These are phyloP conservation scores for Aspergillus clavatus DNA, from an alignment of 2,329 filamentous ascomycete genomes.

Conservation along the genomic window DNA sequence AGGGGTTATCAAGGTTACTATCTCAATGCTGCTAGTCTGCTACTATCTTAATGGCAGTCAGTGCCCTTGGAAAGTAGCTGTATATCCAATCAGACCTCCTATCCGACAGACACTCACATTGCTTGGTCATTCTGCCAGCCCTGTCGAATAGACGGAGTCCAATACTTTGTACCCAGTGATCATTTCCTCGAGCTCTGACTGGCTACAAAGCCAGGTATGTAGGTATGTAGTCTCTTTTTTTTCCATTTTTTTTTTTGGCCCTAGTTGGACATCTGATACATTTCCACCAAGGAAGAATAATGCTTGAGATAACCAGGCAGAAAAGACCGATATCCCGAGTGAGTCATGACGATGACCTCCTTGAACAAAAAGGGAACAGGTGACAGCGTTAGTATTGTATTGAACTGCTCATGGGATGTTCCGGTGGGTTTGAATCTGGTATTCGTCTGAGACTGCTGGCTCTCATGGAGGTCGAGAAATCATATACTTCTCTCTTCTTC, in stretches of 20 bases:
- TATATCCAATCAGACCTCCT: neutral
- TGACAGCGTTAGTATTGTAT: conserved; percentile 24
- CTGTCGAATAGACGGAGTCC: neutral
- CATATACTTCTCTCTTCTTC: conserved; percentile 1
- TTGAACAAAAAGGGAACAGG: conserved; percentile 16
- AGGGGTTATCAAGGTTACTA: neutral
- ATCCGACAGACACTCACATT: conserved; percentile 11
- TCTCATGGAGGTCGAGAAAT: conserved; percentile 7
- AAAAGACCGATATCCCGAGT: conserved; percentile 16
- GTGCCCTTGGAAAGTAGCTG: neutral
- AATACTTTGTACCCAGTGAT: too few species aligned
- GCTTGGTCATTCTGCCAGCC: conserved; percentile 14
- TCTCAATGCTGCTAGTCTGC: too few species aligned
- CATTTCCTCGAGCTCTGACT: neutral
- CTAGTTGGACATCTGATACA: conserved; percentile 18
- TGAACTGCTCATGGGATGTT: conserved; percentile 25
- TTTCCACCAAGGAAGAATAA: conserved; percentile 5
- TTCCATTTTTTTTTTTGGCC: conserved; percentile 18
- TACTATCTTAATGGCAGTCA: too few species aligned
- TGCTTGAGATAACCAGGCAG: neutral
- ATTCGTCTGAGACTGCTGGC: too few species aligned
- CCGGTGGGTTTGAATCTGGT: too few species aligned
- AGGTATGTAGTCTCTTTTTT: too few species aligned
- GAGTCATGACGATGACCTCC: conserved; percentile 23
- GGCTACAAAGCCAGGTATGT: conserved; percentile 7